These are phyloP conservation scores for Cokeromyces recurvatus DNA, from an alignment of 371 early-diverging fungal species.

Conservation along the genomic window DNA sequence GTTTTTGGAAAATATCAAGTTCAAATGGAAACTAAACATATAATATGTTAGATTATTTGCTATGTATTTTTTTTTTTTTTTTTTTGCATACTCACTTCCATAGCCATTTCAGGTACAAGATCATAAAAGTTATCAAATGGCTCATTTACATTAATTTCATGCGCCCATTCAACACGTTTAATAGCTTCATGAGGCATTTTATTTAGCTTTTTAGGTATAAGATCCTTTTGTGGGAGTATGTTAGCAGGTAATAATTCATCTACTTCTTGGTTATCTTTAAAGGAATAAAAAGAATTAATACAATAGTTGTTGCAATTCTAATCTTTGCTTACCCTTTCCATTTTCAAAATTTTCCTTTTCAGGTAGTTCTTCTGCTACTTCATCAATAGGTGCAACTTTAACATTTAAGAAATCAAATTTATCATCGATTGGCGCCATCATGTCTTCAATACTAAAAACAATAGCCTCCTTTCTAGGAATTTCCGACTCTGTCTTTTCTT, in stretches of 20 bases:
- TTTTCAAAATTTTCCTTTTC: constrained; percentile 21
- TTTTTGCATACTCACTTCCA: constrained; percentile 36
- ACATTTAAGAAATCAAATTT: constrained; percentile 43
- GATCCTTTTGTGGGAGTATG: constrained; percentile 16
- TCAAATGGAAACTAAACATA: constrained; percentile 83
- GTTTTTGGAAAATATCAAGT: constrained; percentile 98
- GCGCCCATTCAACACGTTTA: constrained; percentile 84
- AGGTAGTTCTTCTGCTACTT: constrained; percentile 12
- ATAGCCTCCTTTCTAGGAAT: constrained; percentile 11
- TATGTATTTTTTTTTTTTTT: neutral
- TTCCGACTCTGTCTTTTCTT: constrained; percentile 4
- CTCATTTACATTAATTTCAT: constrained; percentile 81
- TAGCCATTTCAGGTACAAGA: constrained; percentile 78
- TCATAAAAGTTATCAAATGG: constrained; percentile 85
- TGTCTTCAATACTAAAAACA: constrained; percentile 56
- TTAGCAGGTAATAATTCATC: constrained; percentile 34
- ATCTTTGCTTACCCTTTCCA: neutral
- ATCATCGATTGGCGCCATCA: constrained; percentile 38
- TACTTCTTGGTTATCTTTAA: constrained; percentile 23
- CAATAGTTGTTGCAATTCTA: neutral
- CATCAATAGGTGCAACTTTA: constrained; percentile 16
- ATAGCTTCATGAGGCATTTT: constrained; percentile 19
- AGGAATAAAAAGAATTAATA: no score
- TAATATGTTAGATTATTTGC: neutral
- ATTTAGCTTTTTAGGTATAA: constrained; percentile 25